These are phyloP conservation scores for Coccomyxa sp. DNA, from an alignment of 139 green algal genomes.

Conservation along the genomic window DNA sequence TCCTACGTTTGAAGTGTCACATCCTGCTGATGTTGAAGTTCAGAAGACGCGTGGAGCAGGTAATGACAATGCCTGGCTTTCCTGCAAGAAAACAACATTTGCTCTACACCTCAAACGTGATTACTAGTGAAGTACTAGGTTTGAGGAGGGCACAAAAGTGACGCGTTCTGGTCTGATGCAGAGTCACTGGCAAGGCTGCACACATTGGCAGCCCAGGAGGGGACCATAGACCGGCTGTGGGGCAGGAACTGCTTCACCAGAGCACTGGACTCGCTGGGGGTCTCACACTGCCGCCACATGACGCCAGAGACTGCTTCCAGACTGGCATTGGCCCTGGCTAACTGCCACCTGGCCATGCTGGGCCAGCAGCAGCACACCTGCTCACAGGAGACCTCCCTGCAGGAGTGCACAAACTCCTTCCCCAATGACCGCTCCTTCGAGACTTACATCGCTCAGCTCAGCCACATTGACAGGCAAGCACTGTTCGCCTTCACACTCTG, in stretches of 20 bases:
- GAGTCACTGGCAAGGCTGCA: neutral
- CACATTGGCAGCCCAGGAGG: neutral
- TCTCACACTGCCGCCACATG: neutral
- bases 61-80: too few relatives aligned
- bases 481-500: too few relatives aligned
- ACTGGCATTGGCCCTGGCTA: neutral
- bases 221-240: neutral
- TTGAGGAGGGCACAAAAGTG: too few relatives aligned
- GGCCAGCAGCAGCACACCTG: neutral
- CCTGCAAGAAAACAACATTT: too few relatives aligned
- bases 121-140: too few relatives aligned
- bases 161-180: too few relatives aligned
- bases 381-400: neutral
- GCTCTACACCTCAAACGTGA: too few relatives aligned
- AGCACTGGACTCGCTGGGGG: neutral
- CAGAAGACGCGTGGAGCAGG: too few relatives aligned
- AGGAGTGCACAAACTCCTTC: neutral
- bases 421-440: neutral
- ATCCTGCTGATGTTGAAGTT: too few relatives aligned
- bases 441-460: neutral
- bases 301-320: neutral
- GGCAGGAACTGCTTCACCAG: neutral
- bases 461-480: neutral
- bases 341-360: neutral
- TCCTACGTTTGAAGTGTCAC: too few relatives aligned